phyloP scores from a whole-genome alignment of 2,329 filamentous ascomycete genomes.

The Fulvia fulva region DNA sequence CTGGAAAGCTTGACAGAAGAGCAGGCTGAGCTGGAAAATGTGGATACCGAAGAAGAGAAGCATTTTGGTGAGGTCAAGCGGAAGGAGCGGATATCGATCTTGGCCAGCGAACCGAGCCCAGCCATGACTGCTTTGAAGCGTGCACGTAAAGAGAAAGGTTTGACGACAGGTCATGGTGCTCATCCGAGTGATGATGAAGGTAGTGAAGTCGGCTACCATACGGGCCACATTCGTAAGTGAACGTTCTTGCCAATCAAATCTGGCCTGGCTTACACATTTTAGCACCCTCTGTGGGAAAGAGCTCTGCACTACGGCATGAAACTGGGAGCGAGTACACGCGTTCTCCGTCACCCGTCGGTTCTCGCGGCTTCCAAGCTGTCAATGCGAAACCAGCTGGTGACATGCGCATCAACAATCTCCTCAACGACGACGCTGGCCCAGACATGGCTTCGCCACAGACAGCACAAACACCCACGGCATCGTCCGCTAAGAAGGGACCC shows the following conservation, averaged over 20 bases:
- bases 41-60: conserved; percentile 66
- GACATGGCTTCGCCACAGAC: conserved; percentile 23
- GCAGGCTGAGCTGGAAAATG: conserved; percentile 65
- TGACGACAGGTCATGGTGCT: conserved; percentile 26
- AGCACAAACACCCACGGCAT: conserved; percentile 25
- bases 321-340: conserved; percentile 46
- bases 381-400: conserved; percentile 38
- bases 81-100: conserved; percentile 66
- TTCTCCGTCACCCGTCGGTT: conserved; percentile 38
- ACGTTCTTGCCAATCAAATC: background rate
- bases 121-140: conserved; percentile 53
- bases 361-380: conserved; percentile 37
- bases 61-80: conserved; percentile 70
- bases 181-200: conserved; percentile 31
- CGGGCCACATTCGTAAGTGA: conserved; percentile 12
- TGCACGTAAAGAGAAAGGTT: conserved; percentile 45
- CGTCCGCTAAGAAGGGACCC: conserved; percentile 39
- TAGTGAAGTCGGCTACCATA: conserved; percentile 26
- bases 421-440: conserved; percentile 40
- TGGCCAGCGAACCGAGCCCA: conserved; percentile 70
- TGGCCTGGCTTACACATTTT: background rate
- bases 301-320: conserved; percentile 20
- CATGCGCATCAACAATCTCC: conserved; percentile 48
- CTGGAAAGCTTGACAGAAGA: conserved; percentile 64
- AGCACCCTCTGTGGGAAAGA: conserved; percentile 18